Evolutionary conservation across 1,284 basidiomycete species (phyloP), one percentile per base, ranked within the genome.

Genomic region (Violaceomyces palustris): DNA sequence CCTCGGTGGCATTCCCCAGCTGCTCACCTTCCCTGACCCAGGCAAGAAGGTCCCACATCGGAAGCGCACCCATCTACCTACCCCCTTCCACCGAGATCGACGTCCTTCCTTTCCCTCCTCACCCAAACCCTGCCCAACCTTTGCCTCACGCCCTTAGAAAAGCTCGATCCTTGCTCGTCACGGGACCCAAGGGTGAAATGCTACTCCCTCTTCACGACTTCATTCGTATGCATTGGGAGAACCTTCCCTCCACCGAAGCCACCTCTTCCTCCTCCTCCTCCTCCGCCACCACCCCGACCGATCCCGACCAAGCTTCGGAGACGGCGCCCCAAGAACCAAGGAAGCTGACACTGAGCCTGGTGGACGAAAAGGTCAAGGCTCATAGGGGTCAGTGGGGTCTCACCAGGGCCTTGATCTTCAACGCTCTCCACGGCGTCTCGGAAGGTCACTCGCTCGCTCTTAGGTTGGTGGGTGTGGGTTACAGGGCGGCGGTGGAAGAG

Each of bases 381-480:
- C 90, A 94, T 74, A 81, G 87, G 30, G 82, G 85, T 37, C 84
- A 89, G 77, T 98, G 93, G 93, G 93, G 93, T 10, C 82, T 88
- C 31, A 93, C 89, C 3, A 83, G 93, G 36, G 86, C 89, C 0
- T 79, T 92, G 48, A 84, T 96, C 69, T 78, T 80, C 57, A 98
- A 98, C 70, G 92, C 92, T 14, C 81, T 97, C 54, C 78, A 78
- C 14, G 94, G 94, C 38, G 91, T 97, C 76, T 85, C 87, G 1
- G 81, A 85, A 52, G 92, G 92, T 1, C 97, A 90, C 76, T 80
- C 79, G 0, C 79, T 88, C 7, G 83, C 87, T 11, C 74, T 98
- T 17, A 84, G 85, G 59, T 81, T 98, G 46, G 93, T 97, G 48
- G 94, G 93, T 27, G 92, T 98, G 30, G 93, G 93, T 2, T 98